Evolutionary conservation across 306 rosid species (phyloP).

Genomic region (Ormosia emarginata): DNA sequence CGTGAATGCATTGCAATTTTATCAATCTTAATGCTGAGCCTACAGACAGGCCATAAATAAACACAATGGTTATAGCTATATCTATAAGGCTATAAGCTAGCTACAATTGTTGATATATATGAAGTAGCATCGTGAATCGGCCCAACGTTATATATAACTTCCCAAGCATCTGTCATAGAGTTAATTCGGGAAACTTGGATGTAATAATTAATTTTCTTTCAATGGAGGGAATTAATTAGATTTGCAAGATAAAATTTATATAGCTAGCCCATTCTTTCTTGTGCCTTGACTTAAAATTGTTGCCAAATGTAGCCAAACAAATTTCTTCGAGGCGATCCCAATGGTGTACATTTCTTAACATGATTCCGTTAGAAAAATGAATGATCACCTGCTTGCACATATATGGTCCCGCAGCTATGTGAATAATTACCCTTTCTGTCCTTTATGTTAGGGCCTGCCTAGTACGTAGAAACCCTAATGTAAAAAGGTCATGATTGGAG

Average conservation of each 20-base stretch:
- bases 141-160: conserved; percentile 1
- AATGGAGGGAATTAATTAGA: not conserved
- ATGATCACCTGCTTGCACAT: conserved; percentile 33
- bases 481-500: conserved; percentile 37
- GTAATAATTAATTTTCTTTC: not conserved
- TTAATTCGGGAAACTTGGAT: conserved; percentile 21
- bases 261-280: conserved; percentile 24
- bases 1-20: too few relatives aligned
- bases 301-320: conserved; percentile 36
- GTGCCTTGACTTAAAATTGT: conserved; percentile 29
- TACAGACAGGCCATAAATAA: not conserved
- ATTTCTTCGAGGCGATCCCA: conserved; percentile 16
- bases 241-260: not conserved
- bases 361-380: conserved; percentile 33
- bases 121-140: conserved; percentile 11
- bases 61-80: conserved; percentile 3
- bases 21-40: not conserved
- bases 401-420: conserved; percentile 49
- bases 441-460: conserved; percentile 36
- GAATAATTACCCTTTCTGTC: conserved; percentile 35
- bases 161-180: conserved; percentile 30
- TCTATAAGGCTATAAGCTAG: conserved; percentile 11
- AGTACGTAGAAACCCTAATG: conserved; percentile 47
- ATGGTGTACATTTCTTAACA: conserved; percentile 43
- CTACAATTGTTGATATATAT: not conserved